Conservation (phyloP, 192 early-diverging fungal species). For the Obelidium mucronatum region DNA sequence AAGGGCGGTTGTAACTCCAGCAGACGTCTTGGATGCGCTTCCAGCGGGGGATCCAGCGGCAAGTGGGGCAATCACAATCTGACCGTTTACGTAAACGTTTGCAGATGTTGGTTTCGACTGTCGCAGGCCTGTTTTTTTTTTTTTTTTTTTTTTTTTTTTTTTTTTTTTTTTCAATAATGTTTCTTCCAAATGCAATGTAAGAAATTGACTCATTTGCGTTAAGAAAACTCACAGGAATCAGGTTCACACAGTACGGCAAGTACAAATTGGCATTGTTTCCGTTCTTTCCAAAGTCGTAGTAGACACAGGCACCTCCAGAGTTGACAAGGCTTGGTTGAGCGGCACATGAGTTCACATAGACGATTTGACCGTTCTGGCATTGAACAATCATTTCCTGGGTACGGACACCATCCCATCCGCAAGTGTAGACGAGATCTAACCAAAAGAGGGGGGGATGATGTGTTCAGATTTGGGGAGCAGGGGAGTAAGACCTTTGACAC, state of each 20-base stretch:
- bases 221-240: not conserved
- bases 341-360: not conserved
- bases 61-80: no score
- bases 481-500: not conserved
- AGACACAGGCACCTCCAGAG: slow-evolving; percentile 1
- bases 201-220: not conserved
- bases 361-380: not conserved
- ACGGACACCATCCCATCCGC: not conserved
- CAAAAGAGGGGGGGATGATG: no score
- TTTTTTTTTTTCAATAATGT: no score
- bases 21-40: no score
- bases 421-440: slow-evolving; percentile 14
- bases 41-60: no score
- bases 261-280: slow-evolving; percentile 14
- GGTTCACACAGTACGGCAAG: slow-evolving; percentile 12
- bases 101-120: no score
- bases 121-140: no score
- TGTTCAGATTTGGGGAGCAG: not conserved
- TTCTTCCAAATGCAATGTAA: no score
- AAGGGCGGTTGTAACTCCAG: no score
- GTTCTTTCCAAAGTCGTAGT: not conserved
- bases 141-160: no score
- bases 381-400: not conserved
- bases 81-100: not conserved
- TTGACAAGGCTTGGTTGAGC: not conserved